phyloP scores from a whole-genome alignment of 202 grass and related monocot genomes.

The Miscanthus sacchariflorus region DNA sequence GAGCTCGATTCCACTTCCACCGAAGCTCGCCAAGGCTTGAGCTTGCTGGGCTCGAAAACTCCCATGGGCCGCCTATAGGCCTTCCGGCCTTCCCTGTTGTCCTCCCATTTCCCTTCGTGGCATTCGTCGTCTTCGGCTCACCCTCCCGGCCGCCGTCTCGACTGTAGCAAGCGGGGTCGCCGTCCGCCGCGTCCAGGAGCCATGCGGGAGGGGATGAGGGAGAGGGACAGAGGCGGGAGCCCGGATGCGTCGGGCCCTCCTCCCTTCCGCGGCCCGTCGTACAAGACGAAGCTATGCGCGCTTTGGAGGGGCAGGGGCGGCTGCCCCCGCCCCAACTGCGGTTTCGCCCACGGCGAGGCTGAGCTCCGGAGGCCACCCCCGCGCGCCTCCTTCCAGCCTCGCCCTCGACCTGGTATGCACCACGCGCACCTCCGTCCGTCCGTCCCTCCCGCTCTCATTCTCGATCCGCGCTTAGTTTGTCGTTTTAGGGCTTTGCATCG shows the following conservation, averaged over 20 bases:
- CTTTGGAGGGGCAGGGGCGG: constrained; percentile 65
- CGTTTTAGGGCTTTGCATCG: constrained; percentile 21
- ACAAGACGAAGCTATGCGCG: constrained; percentile 86
- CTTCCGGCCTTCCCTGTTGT: neutral
- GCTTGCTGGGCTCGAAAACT: neutral
- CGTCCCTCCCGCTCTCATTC: neutral
- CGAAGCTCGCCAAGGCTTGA: neutral
- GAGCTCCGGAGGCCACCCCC: constrained; percentile 71
- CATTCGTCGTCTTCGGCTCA: neutral
- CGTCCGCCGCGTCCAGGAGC: neutral
- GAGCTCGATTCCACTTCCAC: no score
- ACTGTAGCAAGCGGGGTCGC: neutral
- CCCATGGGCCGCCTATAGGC: neutral
- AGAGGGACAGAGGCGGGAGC: constrained; percentile 16
- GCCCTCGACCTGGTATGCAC: constrained; percentile 42
- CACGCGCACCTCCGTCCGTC: neutral
- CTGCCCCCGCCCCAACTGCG: constrained; percentile 67
- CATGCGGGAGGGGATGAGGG: constrained; percentile 38
- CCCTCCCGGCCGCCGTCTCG: constrained; percentile 26
- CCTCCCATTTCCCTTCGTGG: neutral
- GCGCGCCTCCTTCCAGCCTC: constrained; percentile 42
- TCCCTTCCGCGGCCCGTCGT: constrained; percentile 56
- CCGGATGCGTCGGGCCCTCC: constrained; percentile 43
- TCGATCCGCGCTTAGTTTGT: constrained; percentile 39
- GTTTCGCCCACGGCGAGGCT: constrained; percentile 75